These are phyloP conservation scores for Purpureocillium lavendulum DNA, from an alignment of 2,329 filamentous ascomycete genomes.

Conservation along the genomic window DNA sequence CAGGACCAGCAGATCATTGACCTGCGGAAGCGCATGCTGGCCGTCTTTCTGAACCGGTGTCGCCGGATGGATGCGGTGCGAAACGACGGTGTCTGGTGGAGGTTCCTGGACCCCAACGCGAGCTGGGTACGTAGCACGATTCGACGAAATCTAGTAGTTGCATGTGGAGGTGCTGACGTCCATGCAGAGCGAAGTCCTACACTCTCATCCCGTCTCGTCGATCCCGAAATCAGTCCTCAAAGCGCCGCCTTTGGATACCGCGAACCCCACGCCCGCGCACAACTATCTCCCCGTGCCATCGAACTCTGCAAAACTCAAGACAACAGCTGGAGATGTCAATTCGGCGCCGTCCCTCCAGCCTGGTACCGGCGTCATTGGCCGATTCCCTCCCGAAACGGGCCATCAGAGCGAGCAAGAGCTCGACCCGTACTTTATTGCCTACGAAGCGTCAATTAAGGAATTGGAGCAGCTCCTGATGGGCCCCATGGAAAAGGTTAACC, in stretches of 20 bases:
- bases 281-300: constrained; percentile 81
- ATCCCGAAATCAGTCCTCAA: constrained; percentile 92
- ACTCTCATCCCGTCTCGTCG: constrained; percentile 81
- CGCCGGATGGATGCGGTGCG: constrained; percentile 85
- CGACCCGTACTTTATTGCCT: constrained; percentile 92
- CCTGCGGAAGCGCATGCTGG: constrained; percentile 90
- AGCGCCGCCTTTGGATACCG: constrained; percentile 88
- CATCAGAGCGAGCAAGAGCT: constrained; percentile 80
- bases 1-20: constrained; percentile 97
- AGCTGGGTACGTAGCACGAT: constrained; percentile 67
- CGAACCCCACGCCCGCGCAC: constrained; percentile 85
- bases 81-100: constrained; percentile 94
- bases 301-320: constrained; percentile 75
- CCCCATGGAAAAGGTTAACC: constrained; percentile 94
- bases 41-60: constrained; percentile 91
- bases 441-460: constrained; percentile 86
- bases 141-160: background rate
- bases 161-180: constrained; percentile 10
- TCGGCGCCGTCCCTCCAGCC: constrained; percentile 26
- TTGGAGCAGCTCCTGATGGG: constrained; percentile 82
- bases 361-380: constrained; percentile 55
- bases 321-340: constrained; percentile 30
- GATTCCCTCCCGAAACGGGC: constrained; percentile 74
- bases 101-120: constrained; percentile 93
- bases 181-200: constrained; percentile 78